These are phyloP conservation scores for Sarocladium strictum DNA, from an alignment of 2,329 filamentous ascomycete species.

Conservation along the genomic window DNA sequence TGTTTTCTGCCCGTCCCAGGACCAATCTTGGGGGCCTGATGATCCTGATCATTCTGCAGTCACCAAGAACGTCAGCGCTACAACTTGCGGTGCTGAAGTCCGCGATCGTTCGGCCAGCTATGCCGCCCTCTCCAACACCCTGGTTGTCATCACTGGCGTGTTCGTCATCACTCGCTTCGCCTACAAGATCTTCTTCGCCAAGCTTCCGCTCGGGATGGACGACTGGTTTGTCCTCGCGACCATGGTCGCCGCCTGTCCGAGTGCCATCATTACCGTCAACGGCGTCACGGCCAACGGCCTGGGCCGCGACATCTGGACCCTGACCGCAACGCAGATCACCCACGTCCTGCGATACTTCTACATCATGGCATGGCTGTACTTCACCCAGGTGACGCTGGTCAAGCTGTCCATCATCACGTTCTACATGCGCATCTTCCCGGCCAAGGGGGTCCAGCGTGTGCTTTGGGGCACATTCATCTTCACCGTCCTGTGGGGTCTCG, in stretches of 20 bases:
- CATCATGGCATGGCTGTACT: constrained; percentile 33
- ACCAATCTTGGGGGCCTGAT: no score
- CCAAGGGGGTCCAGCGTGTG: constrained; percentile 24
- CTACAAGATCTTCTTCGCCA: constrained; percentile 25
- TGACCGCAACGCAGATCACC: not conserved
- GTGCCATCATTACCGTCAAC: constrained; percentile 22
- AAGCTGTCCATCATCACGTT: constrained; percentile 45
- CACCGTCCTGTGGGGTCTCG: constrained; percentile 27
- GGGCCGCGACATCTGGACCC: constrained; percentile 9
- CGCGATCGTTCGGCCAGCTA: constrained; percentile 25
- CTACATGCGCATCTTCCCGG: constrained; percentile 45
- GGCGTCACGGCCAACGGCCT: constrained; percentile 25
- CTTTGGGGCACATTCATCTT: constrained; percentile 32
- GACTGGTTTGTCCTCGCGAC: constrained; percentile 28
- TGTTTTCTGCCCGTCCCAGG: not conserved
- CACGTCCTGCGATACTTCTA: constrained; percentile 29
- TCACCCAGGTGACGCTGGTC: constrained; percentile 32
- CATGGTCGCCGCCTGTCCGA: constrained; percentile 21
- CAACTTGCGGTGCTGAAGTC: constrained; percentile 17
- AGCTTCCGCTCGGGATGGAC: constrained; percentile 25
- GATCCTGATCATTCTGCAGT: constrained; percentile 10
- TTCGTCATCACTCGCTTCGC: constrained; percentile 32
- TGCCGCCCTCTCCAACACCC: constrained; percentile 21
- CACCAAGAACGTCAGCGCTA: constrained; percentile 20
- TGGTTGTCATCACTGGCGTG: constrained; percentile 27